Base-by-base conservation (phyloP, 2,329 filamentous ascomycete species). In the Cryphonectria radicalis region DNA sequence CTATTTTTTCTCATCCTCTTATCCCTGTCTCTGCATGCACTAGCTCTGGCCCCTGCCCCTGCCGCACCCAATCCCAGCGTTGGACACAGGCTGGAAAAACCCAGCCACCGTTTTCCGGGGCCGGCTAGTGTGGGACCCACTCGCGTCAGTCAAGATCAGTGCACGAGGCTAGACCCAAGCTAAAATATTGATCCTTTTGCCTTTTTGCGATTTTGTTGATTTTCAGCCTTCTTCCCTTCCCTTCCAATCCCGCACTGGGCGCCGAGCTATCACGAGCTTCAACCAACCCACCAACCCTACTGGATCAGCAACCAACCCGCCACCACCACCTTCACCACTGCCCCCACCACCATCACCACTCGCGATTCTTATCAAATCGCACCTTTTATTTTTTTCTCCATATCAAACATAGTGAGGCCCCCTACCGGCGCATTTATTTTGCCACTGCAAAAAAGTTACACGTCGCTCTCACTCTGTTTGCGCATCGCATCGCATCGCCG, bases 211-310 rank as follows among this genome's bases (percentile, higher is more conserved):
- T 72, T 73, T 74, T 75, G 74, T 73, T 76, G 74, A 73, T 76
- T 76, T 70, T 77, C 76, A 77, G 77, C 76, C 76, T 77, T 76
- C 73, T 72, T 74, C 74, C 71, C 68, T 67, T 71, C 57, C 62
- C 68, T 66, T 70, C 25, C 69, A 73, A 72, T 72, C 70, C 72
- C 68, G 65, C 72, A 73, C 67, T 53, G 59, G 71, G 71, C 73
- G 74, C 74, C 71, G 72, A 73, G 70, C 73, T 74, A 72, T 73
- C 78, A 76, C 75, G 73, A 73, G 71, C 71, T 70, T 69, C 66
- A 73, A 66, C 64, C 68, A 68, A 67, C 57, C 66, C 69, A 66
- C 69, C 64, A 67, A 72, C 70, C 63, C 63, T 60, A 73, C 69
- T 67, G 71, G 72, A 73, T 59, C 55, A 59, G 55, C 62, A 28